Percentiles rank a stretch among this genome's conserved stretches.
Conservation (phyloP, 371 early-diverging fungal species). For the Dichotomocladium elegans region DNA sequence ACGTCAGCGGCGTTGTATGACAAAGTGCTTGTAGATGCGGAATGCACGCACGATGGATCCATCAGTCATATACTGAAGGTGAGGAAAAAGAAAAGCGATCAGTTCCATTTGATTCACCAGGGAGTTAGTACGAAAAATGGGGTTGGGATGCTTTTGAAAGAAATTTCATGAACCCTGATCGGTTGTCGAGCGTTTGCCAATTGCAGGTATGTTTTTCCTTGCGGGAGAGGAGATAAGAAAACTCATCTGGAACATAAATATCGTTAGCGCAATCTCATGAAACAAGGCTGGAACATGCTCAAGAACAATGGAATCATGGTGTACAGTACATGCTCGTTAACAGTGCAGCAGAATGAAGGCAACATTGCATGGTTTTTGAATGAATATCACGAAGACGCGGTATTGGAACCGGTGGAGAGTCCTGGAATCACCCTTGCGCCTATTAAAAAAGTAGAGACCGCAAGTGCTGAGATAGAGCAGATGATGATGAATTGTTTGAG, state of each 20-base stretch:
- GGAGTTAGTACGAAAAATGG: constrained; percentile 57
- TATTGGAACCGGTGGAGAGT: constrained; percentile 36
- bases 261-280: constrained; percentile 51
- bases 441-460: constrained; percentile 46
- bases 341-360: constrained; percentile 78
- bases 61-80: constrained; percentile 80
- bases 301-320: constrained; percentile 69
- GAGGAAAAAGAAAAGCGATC: neutral
- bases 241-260: neutral
- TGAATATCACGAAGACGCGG: constrained; percentile 34
- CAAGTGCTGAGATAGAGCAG: constrained; percentile 38
- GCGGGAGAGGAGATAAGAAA: neutral
- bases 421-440: constrained; percentile 21
- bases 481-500: constrained; percentile 42
- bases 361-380: constrained; percentile 74
- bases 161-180: constrained; percentile 62
- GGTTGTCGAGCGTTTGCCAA: constrained; percentile 41
- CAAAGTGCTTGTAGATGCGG: constrained; percentile 92
- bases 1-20: constrained; percentile 61
- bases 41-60: constrained; percentile 97
- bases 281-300: constrained; percentile 14
- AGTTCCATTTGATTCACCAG: neutral
- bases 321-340: constrained; percentile 85
- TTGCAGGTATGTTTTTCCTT: constrained; percentile 42
- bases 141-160: constrained; percentile 69